Evolutionary conservation across 2,329 filamentous ascomycete species (phyloP), one percentile per base, ranked within the genome.

Genomic region (Phialocephala subalpina): DNA sequence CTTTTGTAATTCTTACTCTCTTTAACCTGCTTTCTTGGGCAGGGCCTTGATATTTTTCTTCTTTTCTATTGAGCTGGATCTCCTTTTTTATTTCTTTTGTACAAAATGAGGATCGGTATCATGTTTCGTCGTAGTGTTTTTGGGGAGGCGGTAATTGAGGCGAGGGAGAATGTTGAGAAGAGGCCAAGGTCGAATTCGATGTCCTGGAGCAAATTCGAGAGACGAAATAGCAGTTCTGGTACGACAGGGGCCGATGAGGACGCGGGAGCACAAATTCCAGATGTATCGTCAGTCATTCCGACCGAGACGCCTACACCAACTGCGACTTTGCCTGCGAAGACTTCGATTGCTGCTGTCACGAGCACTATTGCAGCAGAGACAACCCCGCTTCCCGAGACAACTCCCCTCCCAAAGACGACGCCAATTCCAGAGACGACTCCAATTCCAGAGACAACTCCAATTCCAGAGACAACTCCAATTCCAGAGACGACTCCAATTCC

Each of bases 81-180:
- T 53, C 49, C 27, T 33, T 53, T 53, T 33, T 53, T 29, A 53
- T 53, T 53, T 33, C 27, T 33, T 53, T 53, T 53, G 49, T 53
- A 33, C 27, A 33, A n/a, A 12, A 53, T 53, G 49, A 53, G 49
- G 29, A 53, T 53, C 14, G 27, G 49, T 29, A 53, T 22, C 27
- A 18, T 53, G 18, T 53, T 53, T 33, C 49, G 49, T 53, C 49
- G 49, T 22, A 29, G 25, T 33, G 45, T 22, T 29, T 22, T 2
- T 16, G 49, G 22, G 12, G 49, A 16, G 22, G 11, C 3, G 3
- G n/a, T 9, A 5, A 22, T 49, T 49, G n/a, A 2, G 6, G 12
- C 11, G 25, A 18, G 7, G 25, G 14, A 6, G 9, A 33, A 6
- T 6, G 27, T 7, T 14, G 25, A n/a, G 12, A 29, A 18, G 49